phyloP scores from a whole-genome alignment of 1,284 basidiomycete species.

The Sutorius eximius region DNA sequence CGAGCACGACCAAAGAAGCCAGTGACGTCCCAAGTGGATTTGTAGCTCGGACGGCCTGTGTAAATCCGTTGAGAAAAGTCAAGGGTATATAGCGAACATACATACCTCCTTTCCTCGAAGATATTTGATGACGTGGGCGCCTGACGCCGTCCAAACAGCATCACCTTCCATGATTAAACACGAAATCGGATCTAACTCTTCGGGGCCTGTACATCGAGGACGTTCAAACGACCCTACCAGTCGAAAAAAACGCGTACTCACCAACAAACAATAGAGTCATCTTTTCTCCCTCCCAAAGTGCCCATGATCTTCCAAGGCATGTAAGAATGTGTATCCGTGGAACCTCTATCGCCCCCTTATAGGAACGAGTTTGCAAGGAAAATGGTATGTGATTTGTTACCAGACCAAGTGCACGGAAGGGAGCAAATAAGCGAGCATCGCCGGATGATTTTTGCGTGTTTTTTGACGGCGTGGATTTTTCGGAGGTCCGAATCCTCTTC shows the following conservation, averaged over 20 bases:
- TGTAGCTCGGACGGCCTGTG: conserved; percentile 47
- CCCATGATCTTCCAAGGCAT: conserved; percentile 90
- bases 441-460: conserved; percentile 8
- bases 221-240: background rate
- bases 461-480: conserved; percentile 3
- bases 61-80: conserved; percentile 5
- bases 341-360: conserved; percentile 84
- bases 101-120: conserved; percentile 83
- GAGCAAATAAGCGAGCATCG: conserved; percentile 77
- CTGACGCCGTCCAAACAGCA: conserved; percentile 81
- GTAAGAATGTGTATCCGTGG: conserved; percentile 84
- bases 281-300: conserved; percentile 93
- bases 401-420: conserved; percentile 92
- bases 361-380: conserved; percentile 81
- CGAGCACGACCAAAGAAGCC: conserved; percentile 73
- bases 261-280: conserved; percentile 94
- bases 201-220: conserved; percentile 59
- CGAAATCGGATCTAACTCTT: conserved; percentile 72
- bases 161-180: conserved; percentile 84
- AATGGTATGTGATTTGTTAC: conserved; percentile 93
- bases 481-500: conserved; percentile 22
- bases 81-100: conserved; percentile 6
- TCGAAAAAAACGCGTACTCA: conserved; percentile 39
- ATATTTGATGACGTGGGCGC: conserved; percentile 75
- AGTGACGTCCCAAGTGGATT: conserved; percentile 66